A percentile compares a stretch with the other conserved stretches of the same genome.
Conservation (phyloP, 352 stramenopile species). For the Hyaloperonospora brassicae region DNA sequence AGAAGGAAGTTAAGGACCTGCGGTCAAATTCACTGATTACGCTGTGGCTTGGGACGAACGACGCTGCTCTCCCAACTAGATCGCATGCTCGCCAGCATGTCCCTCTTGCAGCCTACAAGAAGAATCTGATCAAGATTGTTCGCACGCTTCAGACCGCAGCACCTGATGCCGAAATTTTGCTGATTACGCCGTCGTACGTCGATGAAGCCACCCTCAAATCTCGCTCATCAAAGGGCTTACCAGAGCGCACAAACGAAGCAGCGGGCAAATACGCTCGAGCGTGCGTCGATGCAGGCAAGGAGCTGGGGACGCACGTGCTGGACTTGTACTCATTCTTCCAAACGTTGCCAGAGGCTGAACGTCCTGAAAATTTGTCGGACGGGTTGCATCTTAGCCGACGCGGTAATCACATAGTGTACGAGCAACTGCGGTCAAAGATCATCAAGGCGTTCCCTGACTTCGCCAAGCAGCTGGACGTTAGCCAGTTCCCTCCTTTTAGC, state of each 20-base stretch:
- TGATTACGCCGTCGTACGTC: slow-evolving; percentile 53
- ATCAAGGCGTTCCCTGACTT: too few relatives aligned
- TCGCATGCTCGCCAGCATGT: slow-evolving; percentile 33
- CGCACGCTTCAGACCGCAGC: slow-evolving; percentile 9
- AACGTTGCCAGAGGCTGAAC: too few relatives aligned
- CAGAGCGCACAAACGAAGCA: slow-evolving; percentile 39
- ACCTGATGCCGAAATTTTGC: slow-evolving; percentile 29
- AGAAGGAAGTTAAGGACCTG: slow-evolving; percentile 27
- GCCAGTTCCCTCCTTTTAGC: too few relatives aligned
- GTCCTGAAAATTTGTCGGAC: too few relatives aligned
- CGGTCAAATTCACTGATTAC: slow-evolving; percentile 40
- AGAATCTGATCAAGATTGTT: slow-evolving; percentile 36
- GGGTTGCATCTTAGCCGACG: too few relatives aligned
- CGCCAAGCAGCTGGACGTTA: too few relatives aligned
- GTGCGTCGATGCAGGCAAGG: slow-evolving; percentile 32
- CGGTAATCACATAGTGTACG: too few relatives aligned
- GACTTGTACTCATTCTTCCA: slow-evolving; percentile 49
- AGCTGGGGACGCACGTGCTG: slow-evolving; percentile 26
- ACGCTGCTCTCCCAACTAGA: slow-evolving; percentile 34
- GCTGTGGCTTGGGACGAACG: slow-evolving; percentile 65
- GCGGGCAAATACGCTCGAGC: slow-evolving; percentile 36
- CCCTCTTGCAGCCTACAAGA: slow-evolving; percentile 34
- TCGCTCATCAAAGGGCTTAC: slow-evolving; percentile 5
- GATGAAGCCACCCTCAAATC: slow-evolving; percentile 30
- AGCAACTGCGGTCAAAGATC: too few relatives aligned